A percentile compares a stretch with the other conserved stretches of the same genome.
These are phyloP conservation scores for Guillardia theta DNA, from an alignment of 78 protist genomes.

Conservation along the genomic window DNA sequence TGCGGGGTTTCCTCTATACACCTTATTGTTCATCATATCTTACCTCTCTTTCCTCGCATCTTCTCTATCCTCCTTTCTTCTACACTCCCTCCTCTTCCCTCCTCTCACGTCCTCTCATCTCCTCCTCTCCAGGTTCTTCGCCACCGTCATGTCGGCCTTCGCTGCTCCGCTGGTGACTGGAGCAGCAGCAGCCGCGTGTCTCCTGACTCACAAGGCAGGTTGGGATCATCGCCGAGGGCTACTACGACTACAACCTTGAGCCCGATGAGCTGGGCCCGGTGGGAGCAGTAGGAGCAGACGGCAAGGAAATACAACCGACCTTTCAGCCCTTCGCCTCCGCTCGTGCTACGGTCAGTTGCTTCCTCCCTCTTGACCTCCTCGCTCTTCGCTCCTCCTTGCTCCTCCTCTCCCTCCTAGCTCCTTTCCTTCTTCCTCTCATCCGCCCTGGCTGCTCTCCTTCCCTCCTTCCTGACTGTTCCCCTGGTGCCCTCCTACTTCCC, in stretches of 20 bases:
- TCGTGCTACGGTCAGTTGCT: background rate
- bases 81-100: background rate
- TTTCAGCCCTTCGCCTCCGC: too few relatives aligned
- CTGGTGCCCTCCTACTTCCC: background rate
- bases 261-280: too few relatives aligned
- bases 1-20: background rate
- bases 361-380: background rate
- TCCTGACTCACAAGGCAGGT: too few relatives aligned
- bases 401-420: background rate
- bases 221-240: too few relatives aligned
- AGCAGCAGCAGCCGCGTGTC: too few relatives aligned
- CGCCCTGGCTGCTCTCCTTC: too few relatives aligned
- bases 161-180: too few relatives aligned
- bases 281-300: too few relatives aligned
- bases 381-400: background rate
- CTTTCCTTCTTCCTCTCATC: background rate
- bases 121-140: background rate
- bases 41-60: background rate
- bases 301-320: too few relatives aligned
- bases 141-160: background rate
- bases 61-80: background rate
- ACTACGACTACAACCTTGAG: too few relatives aligned
- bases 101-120: background rate
- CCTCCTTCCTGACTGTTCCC: background rate
- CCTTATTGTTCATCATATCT: too few relatives aligned